phyloP scores from a whole-genome alignment of 2,329 filamentous ascomycete genomes.

The Berkeleyomyces rouxiae region DNA sequence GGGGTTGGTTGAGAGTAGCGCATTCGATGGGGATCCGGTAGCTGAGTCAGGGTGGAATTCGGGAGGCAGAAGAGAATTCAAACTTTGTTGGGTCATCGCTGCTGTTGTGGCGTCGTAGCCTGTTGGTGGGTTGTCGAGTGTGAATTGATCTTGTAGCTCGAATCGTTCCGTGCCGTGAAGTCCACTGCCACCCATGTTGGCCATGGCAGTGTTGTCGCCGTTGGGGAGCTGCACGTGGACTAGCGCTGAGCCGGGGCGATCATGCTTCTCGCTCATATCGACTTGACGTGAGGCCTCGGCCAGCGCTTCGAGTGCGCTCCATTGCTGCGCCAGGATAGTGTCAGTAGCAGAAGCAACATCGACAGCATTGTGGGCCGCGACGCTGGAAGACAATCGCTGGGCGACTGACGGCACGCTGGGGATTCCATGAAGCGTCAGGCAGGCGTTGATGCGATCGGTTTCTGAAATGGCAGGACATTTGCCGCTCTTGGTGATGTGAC shows the following conservation, averaged over 20 bases:
- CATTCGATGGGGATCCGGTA: not conserved
- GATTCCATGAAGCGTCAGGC: slow-evolving; percentile 55
- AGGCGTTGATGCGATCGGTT: slow-evolving; percentile 57
- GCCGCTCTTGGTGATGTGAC: slow-evolving; percentile 53
- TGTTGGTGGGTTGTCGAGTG: slow-evolving; percentile 37
- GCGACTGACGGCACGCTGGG: slow-evolving; percentile 24
- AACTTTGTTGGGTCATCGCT: slow-evolving; percentile 7
- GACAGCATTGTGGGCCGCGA: slow-evolving; percentile 6
- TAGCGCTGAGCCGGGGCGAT: slow-evolving; percentile 17
- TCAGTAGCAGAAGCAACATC: slow-evolving; percentile 13
- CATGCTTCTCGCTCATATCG: slow-evolving; percentile 45
- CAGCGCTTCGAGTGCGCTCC: slow-evolving; percentile 70
- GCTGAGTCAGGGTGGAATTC: slow-evolving; percentile 5
- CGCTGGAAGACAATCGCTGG: slow-evolving; percentile 3
- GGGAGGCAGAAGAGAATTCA: slow-evolving; percentile 6
- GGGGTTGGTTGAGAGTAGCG: not conserved
- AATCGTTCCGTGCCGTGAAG: slow-evolving; percentile 23
- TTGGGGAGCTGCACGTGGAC: slow-evolving; percentile 22
- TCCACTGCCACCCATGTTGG: slow-evolving; percentile 1
- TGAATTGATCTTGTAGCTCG: slow-evolving; percentile 42
- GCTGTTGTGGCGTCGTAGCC: slow-evolving; percentile 28
- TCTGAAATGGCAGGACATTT: slow-evolving; percentile 68
- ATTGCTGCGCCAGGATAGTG: slow-evolving; percentile 35
- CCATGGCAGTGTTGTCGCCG: slow-evolving; percentile 4
- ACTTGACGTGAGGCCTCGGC: slow-evolving; percentile 77